Evolutionary conservation across 169 alveolate genomes (phyloP).

Genomic region (Perkinsus olseni): DNA sequence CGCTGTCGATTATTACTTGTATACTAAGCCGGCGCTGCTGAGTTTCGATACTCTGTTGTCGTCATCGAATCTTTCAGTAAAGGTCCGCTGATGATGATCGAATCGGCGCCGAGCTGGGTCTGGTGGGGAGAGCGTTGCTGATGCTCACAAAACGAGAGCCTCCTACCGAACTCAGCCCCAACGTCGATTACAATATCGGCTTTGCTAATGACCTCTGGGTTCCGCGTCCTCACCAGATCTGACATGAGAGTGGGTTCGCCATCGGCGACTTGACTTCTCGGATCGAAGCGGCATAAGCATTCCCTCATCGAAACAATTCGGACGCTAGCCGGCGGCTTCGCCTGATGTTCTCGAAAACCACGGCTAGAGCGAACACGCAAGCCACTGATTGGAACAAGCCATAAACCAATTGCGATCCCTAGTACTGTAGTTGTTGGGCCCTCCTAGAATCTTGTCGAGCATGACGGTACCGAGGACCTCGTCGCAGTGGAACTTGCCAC

Average conservation of each 20-base stretch:
- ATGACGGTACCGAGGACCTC: background rate
- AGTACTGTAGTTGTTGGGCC: background rate
- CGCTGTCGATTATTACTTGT: no score
- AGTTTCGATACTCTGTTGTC: background rate
- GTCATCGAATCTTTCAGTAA: background rate
- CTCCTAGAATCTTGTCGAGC: background rate
- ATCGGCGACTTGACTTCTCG: no score
- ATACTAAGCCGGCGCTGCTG: background rate
- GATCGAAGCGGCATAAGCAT: background rate
- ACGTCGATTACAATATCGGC: background rate
- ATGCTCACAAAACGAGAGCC: no score
- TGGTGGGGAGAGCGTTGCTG: no score
- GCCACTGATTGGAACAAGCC: no score
- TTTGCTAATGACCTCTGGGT: background rate
- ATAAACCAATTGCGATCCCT: no score
- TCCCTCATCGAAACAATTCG: no score
- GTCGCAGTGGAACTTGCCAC: background rate
- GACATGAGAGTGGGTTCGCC: no score
- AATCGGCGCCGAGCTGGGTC: background rate
- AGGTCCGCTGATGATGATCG: background rate
- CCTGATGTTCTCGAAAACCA: no score
- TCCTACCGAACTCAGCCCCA: background rate
- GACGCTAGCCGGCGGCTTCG: no score
- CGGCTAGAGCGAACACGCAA: no score
- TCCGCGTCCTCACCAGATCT: no score